Base-by-base conservation (phyloP, 495 filamentous ascomycete species). In the Penicillium simplicissimum region DNA sequence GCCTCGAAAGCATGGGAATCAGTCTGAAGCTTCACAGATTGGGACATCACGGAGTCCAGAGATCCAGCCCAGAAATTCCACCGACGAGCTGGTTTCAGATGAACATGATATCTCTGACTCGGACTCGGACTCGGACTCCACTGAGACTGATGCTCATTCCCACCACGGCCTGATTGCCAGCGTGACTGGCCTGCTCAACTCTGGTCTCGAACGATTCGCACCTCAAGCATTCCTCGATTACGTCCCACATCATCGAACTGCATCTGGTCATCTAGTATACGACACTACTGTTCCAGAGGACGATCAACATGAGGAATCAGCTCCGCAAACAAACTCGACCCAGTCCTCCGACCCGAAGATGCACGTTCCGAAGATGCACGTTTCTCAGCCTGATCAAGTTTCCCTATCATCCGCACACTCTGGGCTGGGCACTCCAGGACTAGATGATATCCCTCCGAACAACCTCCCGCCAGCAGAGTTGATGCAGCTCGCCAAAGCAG, bases 201-300 rank as follows among this genome's bases (percentile, higher is more conserved):
- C 75, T 2, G 74, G 75, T 11, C 45, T 78, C 19, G 77, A 76
- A 62, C 70, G 72, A 38, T 80, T 71, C 61, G 81, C 73, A 35
- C 81, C 76, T 55, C 81, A 72, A 71, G 77, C 63, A 73, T 83
- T 85, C 25, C 64, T 77, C 1, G 79, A 82, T 49, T 82, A 83
- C 49, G 68, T 84, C 17, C 77, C 78, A 5, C 67, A 71, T 9
- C 68, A 78, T 43, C 55, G 42, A 15, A 47, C 56, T 5, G 23
- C 52, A 42, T 36, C 71, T n/a, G 59, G 47, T 35, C 65, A 64
- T 19, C 67, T 65, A 34, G 66, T 75, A 8, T 59, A 62, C 48
- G 69, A 67, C 14, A 59, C 60, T 0, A 52, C 23, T 0, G 49
- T 38, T 28, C 3, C 38, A 19, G 55, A 61, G 21, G 42, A 35